Evolutionary conservation across 129 eudicot species (phyloP).

Genomic region (Gnaphalium uliginosum): DNA sequence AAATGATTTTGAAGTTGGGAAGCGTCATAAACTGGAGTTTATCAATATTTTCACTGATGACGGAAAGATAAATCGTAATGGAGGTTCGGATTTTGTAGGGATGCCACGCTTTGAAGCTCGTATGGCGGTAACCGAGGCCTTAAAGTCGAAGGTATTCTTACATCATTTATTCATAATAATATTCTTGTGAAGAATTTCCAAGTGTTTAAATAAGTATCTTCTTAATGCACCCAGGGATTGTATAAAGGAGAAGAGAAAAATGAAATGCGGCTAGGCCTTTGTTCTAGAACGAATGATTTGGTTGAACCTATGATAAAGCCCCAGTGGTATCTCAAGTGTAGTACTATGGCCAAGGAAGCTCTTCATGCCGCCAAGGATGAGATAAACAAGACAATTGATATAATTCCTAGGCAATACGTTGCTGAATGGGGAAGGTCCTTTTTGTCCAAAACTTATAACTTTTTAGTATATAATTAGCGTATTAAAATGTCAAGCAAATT

Average conservation of each 20-base stretch:
- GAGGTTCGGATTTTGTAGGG: conserved; percentile 71
- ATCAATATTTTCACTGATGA: conserved; percentile 91
- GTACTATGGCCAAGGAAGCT: conserved; percentile 71
- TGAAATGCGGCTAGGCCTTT: conserved; percentile 94
- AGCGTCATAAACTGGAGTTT: conserved; percentile 75
- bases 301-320: conserved; percentile 95
- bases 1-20: conserved; percentile 96
- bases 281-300: conserved; percentile 91
- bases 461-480: no score
- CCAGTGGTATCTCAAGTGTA: conserved; percentile 93
- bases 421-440: no score
- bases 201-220: neutral
- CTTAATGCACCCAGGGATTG: conserved; percentile 52
- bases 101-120: conserved; percentile 94
- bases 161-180: neutral
- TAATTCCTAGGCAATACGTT: no score
- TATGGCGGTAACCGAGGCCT: conserved; percentile 70
- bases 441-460: no score
- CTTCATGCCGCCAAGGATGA: conserved; percentile 73
- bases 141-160: conserved; percentile 59
- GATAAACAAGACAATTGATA: conserved; percentile 54
- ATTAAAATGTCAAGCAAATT: no score
- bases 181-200: neutral
- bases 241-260: conserved; percentile 74
- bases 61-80: conserved; percentile 84